A percentile compares a stretch with the other conserved stretches of the same genome.
Conservation (phyloP, 192 early-diverging fungal genomes). For the Haplosporangium gracile region DNA sequence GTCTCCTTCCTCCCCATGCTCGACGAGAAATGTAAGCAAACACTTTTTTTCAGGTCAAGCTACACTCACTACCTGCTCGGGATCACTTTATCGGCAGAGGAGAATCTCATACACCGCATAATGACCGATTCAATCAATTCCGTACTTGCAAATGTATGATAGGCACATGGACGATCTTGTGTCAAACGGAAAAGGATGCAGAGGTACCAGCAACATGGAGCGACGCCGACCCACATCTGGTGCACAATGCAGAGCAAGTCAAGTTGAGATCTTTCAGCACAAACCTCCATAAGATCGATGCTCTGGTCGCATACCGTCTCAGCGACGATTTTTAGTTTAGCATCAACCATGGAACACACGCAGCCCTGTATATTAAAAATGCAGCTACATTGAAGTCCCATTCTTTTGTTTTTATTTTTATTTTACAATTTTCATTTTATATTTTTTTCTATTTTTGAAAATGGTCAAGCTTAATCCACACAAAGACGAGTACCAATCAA, state of each 20-base stretch:
- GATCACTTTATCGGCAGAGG: neutral
- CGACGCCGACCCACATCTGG: constrained; percentile 83
- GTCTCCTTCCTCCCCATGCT: constrained; percentile 93
- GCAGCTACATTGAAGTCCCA: too few species aligned
- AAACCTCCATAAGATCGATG: constrained; percentile 84
- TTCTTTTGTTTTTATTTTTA: too few species aligned
- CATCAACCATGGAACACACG: neutral
- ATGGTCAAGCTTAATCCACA: neutral
- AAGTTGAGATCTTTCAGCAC: constrained; percentile 87
- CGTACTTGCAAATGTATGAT: neutral
- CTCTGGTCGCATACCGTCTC: constrained; percentile 87
- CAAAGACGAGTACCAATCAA: neutral
- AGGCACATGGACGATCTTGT: constrained; percentile 93
- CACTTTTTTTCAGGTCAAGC: neutral
- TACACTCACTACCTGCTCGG: neutral
- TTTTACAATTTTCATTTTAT: neutral
- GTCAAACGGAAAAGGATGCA: constrained; percentile 88
- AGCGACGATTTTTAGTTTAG: constrained; percentile 60
- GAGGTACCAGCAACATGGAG: constrained; percentile 90
- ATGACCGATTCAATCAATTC: neutral
- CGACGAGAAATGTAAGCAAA: constrained; percentile 80
- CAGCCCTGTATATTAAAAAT: neutral
- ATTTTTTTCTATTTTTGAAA: neutral
- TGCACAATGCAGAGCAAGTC: constrained; percentile 89
- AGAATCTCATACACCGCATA: neutral